Evolutionary conservation across 164 flowering plant genomes (phyloP), one percentile per base, ranked within the genome.

Genomic region (Kingdonia uniflora): DNA sequence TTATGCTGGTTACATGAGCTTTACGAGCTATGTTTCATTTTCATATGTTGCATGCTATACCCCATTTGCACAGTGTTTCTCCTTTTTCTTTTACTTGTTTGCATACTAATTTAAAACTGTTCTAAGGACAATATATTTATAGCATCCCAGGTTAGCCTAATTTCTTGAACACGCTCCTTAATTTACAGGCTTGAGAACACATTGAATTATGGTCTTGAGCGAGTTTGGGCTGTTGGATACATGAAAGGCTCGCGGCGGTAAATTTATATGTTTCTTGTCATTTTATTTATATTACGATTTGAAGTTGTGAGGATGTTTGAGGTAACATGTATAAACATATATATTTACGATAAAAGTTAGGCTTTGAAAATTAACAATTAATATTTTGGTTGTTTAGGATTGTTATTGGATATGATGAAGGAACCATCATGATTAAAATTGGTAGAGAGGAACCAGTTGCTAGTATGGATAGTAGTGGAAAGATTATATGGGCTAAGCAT

Each of bases 361-460:
- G 11, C 21, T 11, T 12, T 35, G 12, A 16, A n/a, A 8, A 51
- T 22, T 41, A 33, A 19, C 40, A 14, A 15, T 42, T 41, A 6
- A 19, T 19, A 23, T 24, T 42, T 49, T 35, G 25, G 5, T 64
- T 35, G 42, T 29, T 33, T 74, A 87, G 96, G 74, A 72, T 87
- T 66, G 90, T 85, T 44, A 79, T 87, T 68, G 94, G 97, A 47
- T 89, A 86, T 63, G 97, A 89, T 72, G 97, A 86, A 79, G 97
- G 97, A 51, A 79, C 85, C 43, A 86, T 89, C 45, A 86, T 87
- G 94, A 80, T 82, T 19, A 85, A 87, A 74, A 72, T 87, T 70
- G 96, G 95, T 54, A 75, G 92, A 42, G 97, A 91, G 68, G 89
- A 63, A 44, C 97, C 96, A 47, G 89, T 87, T n/a, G 97, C 95